These are phyloP conservation scores for Neurospora hispaniola DNA, from an alignment of 495 filamentous ascomycete genomes.

Conservation along the genomic window DNA sequence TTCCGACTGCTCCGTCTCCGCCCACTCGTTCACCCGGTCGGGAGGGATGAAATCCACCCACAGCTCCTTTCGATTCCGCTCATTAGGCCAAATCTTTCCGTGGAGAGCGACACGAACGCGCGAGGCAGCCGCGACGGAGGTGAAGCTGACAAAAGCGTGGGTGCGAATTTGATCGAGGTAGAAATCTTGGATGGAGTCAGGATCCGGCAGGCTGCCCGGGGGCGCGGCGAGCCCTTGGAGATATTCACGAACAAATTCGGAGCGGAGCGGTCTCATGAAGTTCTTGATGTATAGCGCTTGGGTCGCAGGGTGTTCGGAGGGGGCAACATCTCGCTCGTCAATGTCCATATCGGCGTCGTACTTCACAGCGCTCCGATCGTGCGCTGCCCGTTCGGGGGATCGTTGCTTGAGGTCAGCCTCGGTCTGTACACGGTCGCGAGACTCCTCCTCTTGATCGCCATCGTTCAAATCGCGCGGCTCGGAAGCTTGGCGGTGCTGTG, in stretches of 20 bases:
- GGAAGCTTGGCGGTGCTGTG: background rate
- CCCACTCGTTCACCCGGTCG: conserved; percentile 63
- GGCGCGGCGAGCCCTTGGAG: conserved; percentile 56
- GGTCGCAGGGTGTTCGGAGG: conserved; percentile 76
- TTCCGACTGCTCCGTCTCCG: conserved; percentile 52
- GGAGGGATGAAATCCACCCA: conserved; percentile 89
- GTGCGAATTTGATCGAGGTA: conserved; percentile 78
- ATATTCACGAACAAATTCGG: conserved; percentile 50
- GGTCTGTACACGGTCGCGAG: background rate
- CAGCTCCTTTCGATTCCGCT: conserved; percentile 70
- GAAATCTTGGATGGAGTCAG: conserved; percentile 51
- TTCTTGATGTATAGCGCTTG: conserved; percentile 81
- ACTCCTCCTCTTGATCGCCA: background rate
- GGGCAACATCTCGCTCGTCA: conserved; percentile 37
- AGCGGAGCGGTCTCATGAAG: conserved; percentile 78
- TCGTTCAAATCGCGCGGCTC: background rate
- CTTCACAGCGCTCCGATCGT: conserved; percentile 2
- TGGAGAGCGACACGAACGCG: conserved; percentile 72
- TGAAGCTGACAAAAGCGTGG: conserved; percentile 73
- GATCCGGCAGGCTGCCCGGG: conserved; percentile 36
- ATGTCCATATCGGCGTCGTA: conserved; percentile 9
- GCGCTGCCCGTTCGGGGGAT: conserved; percentile 19
- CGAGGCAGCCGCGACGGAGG: conserved; percentile 55
- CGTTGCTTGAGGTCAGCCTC: background rate
- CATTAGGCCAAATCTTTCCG: conserved; percentile 71